Conservation (phyloP, 2,329 filamentous ascomycete species). For the Akanthomyces muscarius region DNA sequence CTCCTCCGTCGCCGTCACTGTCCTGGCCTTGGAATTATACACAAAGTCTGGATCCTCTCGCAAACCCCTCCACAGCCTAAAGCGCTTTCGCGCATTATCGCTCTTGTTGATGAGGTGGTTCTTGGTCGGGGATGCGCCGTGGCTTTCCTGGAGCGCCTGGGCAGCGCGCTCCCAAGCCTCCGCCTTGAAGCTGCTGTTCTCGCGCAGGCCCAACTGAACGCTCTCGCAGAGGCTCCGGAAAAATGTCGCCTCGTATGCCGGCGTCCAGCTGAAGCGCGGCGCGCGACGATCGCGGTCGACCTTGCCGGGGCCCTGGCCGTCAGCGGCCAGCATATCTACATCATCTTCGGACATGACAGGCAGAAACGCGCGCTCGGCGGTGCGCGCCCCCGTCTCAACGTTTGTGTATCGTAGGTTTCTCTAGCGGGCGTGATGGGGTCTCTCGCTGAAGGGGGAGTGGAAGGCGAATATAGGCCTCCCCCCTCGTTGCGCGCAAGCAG, state of each 20-base stretch:
- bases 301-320: conserved; percentile 30
- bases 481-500: conserved; percentile 17
- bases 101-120: conserved; percentile 61
- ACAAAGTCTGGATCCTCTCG: conserved; percentile 54
- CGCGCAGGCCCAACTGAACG: conserved; percentile 52
- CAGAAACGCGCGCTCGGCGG: not conserved
- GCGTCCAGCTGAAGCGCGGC: conserved; percentile 58
- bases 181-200: conserved; percentile 58
- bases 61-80: conserved; percentile 57
- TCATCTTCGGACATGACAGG: conserved; percentile 38
- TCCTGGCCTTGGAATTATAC: conserved; percentile 48
- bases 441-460: conserved; percentile 12
- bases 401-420: not conserved
- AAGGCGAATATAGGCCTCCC: conserved; percentile 15
- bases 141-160: conserved; percentile 49
- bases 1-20: conserved; percentile 53
- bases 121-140: conserved; percentile 56
- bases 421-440: not conserved
- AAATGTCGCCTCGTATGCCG: conserved; percentile 56
- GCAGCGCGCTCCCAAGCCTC: conserved; percentile 58
- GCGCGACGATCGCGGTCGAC: conserved; percentile 39
- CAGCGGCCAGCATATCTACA: conserved; percentile 33
- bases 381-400: not conserved
- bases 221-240: conserved; percentile 58
- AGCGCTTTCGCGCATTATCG: conserved; percentile 60